phyloP scores from a whole-genome alignment of 176 grass and related monocot genomes.

The Raddia distichophylla region DNA sequence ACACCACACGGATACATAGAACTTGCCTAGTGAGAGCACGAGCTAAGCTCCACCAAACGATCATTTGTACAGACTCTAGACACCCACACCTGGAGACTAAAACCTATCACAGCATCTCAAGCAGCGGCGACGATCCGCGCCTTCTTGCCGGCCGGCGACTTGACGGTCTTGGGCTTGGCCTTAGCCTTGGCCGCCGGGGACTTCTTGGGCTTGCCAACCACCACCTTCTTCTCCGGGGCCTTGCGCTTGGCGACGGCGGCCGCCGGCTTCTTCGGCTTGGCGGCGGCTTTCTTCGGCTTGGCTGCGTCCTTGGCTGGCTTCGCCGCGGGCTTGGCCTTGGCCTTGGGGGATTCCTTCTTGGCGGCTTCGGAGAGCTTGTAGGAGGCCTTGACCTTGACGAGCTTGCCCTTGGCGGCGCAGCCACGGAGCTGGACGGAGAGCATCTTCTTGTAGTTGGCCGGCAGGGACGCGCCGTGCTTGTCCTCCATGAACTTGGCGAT shows the following conservation, averaged over 20 bases:
- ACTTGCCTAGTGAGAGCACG: not conserved
- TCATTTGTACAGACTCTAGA: slow-evolving; percentile 46
- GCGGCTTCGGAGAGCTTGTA: slow-evolving; percentile 82
- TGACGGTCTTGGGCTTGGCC: slow-evolving; percentile 43
- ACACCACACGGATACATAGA: not conserved
- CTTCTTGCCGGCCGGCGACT: slow-evolving; percentile 49
- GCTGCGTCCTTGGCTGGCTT: slow-evolving; percentile 38
- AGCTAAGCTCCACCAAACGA: not conserved
- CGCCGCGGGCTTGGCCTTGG: slow-evolving; percentile 23
- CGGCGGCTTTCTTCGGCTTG: slow-evolving; percentile 5
- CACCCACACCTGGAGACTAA: not conserved
- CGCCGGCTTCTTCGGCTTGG: slow-evolving; percentile 42
- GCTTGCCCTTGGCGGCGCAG: slow-evolving; percentile 71
- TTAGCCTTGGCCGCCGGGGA: not conserved
- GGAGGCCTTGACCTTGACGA: slow-evolving; percentile 96
- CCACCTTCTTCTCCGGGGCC: slow-evolving; percentile 32
- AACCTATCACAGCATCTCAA: not conserved
- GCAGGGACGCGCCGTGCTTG: slow-evolving; percentile 64
- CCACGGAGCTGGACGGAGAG: slow-evolving; percentile 60
- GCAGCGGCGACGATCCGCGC: slow-evolving; percentile 39
- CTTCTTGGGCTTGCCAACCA: slow-evolving; percentile 32
- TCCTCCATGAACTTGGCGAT: slow-evolving; percentile 88
- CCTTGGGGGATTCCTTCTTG: slow-evolving; percentile 49
- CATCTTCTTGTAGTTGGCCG: slow-evolving; percentile 85
- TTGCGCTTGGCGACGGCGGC: slow-evolving; percentile 10